phyloP scores from a whole-genome alignment of 805 yeast genomes.

The Babjeviella inositovora region DNA sequence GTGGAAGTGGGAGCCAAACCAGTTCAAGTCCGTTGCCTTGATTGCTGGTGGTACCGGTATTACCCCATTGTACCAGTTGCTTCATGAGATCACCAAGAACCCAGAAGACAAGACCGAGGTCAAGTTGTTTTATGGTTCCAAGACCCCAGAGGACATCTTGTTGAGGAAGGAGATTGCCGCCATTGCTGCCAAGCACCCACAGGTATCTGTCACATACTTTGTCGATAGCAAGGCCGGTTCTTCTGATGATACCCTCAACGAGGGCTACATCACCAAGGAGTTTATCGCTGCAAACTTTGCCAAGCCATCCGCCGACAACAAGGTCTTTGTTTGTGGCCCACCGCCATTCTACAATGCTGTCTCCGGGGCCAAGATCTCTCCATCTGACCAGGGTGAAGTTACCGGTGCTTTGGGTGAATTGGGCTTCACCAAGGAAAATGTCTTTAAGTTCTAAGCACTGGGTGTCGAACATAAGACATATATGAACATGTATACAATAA shows the following conservation, averaged over 20 bases:
- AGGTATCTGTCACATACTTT: conserved; percentile 65
- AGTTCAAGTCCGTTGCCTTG: conserved; percentile 62
- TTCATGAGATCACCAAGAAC: conserved; percentile 60
- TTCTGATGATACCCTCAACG: conserved; percentile 28
- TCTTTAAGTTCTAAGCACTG: conserved; percentile 58
- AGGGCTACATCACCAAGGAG: conserved; percentile 71
- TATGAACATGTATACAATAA: too few species aligned
- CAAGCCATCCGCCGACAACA: conserved; percentile 44
- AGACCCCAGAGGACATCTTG: conserved; percentile 66
- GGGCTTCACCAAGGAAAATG: conserved; percentile 77
- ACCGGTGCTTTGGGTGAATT: conserved; percentile 77
- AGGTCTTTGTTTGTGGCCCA: conserved; percentile 89
- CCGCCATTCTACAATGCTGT: conserved; percentile 79
- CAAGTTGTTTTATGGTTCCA: conserved; percentile 65
- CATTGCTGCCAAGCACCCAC: conserved; percentile 51
- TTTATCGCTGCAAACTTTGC: conserved; percentile 46
- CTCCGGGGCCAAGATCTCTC: conserved; percentile 75
- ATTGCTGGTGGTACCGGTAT: conserved; percentile 97
- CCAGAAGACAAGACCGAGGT: conserved; percentile 85
- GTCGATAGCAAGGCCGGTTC: conserved; percentile 49
- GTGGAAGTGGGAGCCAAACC: conserved; percentile 84
- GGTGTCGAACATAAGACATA: too few species aligned
- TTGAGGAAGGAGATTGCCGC: conserved; percentile 64
- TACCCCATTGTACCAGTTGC: conserved; percentile 85
- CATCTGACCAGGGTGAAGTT: conserved; percentile 90